phyloP scores from a whole-genome alignment of 2,329 filamentous ascomycete genomes.

The Botryotinia narcissicola region DNA sequence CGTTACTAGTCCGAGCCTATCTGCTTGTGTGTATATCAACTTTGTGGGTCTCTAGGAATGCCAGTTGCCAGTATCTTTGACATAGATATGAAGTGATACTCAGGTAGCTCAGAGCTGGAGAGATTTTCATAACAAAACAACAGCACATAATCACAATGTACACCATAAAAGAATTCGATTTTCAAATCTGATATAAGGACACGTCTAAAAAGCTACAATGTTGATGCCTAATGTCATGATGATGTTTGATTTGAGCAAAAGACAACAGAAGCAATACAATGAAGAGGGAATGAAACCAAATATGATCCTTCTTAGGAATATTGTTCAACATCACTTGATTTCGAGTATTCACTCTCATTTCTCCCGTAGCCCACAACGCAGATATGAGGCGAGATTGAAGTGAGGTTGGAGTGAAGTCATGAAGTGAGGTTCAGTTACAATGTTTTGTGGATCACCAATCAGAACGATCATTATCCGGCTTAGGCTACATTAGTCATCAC shows the following conservation, averaged over 20 bases:
- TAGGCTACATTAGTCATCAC: not conserved
- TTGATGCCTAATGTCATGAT: not conserved
- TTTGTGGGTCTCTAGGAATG: not conserved
- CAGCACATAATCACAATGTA: not conserved
- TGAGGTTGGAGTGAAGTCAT: not conserved
- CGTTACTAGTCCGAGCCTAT: not conserved
- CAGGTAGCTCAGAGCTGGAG: not conserved
- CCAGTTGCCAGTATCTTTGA: not conserved
- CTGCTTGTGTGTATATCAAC: not conserved
- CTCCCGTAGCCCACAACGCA: not conserved
- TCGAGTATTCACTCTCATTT: not conserved
- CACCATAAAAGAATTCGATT: not conserved
- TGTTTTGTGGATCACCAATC: not conserved
- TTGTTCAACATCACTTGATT: not conserved
- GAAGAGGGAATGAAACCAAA: not conserved
- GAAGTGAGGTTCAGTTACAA: not conserved
- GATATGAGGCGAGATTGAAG: not conserved
- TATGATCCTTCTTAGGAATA: not conserved
- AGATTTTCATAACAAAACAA: not conserved
- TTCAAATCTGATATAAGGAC: not conserved
- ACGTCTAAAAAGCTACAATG: not conserved
- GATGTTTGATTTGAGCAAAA: not conserved
- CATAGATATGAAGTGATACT: not conserved
- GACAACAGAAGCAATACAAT: not conserved
- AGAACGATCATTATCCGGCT: not conserved